Evolutionary conservation across 306 rosid species (phyloP), one percentile per base, ranked within the genome.

Genomic region (Acacia melanoxylon): DNA sequence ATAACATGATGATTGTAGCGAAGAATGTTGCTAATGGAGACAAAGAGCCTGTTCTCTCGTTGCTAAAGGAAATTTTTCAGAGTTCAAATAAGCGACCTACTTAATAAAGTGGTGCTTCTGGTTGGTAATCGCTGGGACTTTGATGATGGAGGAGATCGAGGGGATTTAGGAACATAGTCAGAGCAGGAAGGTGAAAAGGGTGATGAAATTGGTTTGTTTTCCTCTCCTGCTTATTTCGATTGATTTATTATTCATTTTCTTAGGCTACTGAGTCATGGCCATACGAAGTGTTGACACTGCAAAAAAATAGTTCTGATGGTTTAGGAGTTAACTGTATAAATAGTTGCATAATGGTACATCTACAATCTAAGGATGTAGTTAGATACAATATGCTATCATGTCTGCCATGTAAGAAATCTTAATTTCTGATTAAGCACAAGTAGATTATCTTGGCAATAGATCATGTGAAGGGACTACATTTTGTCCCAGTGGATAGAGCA

Each of bases 91-190:
- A n/a, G n/a, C n/a, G n/a, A n/a, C n/a, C n/a, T n/a, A n/a, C n/a
- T n/a, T n/a, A n/a, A n/a, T n/a, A n/a, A n/a, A n/a, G n/a, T n/a
- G n/a, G n/a, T n/a, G n/a, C n/a, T n/a, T n/a, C n/a, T n/a, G n/a
- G 83, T 29, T 49, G 98, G 98, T 49, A 90, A 86, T n/a, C 94
- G 99, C 10, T 91, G 98, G 99, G 99, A 93, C 81, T 79, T 84
- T 48, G 99, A 95, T 67, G 89, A 89, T 24, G 93, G 99, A 37
- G 90, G 92, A 42, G 92, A 90, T 77, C 84, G 97, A 83, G 93
- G 99, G 99, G 89, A 82, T 75, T 91, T 96, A 2, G 90, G 74
- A 75, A 85, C 91, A 13, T 93, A 89, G 71, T 93, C 88, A 10
- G 96, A 81, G 75, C 84, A 80, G 52, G 92, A 89, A 80, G 82